Evolutionary conservation across 441 rosid species (phyloP), one percentile per base, ranked within the genome.

Genomic region (Metrosideros polymorpha): DNA sequence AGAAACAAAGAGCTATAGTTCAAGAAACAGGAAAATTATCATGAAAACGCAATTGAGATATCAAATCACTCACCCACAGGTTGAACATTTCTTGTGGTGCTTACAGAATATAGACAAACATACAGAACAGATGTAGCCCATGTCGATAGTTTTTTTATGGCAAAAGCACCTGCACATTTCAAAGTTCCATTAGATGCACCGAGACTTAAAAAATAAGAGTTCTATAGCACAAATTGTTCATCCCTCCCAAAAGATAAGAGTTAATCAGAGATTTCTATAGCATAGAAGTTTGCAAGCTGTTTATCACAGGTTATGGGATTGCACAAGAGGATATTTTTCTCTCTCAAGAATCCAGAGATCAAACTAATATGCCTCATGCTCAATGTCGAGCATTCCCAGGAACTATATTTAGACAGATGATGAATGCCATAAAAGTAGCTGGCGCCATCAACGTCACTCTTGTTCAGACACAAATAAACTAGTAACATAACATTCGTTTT

Each of bases 121-220:
- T 51, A 98, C 99, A 56, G 99, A 98, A 87, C 99, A 98, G 83
- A 96, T 93, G 89, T 94, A 95, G 79, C 99, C 98, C 99, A 94
- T 94, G 91, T 98, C 99, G 57, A 98, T 96, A 6, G 99, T 95
- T 88, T 92, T 95, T 90, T 98, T 98, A 84, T 98, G 99, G 94
- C 99, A 98, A 91, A 98, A 98, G 87, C 99, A 98, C 93, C 98
- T 98, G 93, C 90, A 90, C 83, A 86, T 92, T 89, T 56, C 84
- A 61, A 66, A 75, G 56, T 35, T 30, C n/a, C 49, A 56, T 66
- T 49, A 90, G 84, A 50, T 84, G 47, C 35, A 63, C 56, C 9
- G 10, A 66, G 76, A 75, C 35, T 43, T 27, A 45, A 52, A 50
- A 47, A 66, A 32, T 24, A 45, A 84, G 35, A 49, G 18, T 3